Evolutionary conservation across 345 rosid species (phyloP), one percentile per base, ranked within the genome.

Genomic region (Aethionema arabicum): DNA sequence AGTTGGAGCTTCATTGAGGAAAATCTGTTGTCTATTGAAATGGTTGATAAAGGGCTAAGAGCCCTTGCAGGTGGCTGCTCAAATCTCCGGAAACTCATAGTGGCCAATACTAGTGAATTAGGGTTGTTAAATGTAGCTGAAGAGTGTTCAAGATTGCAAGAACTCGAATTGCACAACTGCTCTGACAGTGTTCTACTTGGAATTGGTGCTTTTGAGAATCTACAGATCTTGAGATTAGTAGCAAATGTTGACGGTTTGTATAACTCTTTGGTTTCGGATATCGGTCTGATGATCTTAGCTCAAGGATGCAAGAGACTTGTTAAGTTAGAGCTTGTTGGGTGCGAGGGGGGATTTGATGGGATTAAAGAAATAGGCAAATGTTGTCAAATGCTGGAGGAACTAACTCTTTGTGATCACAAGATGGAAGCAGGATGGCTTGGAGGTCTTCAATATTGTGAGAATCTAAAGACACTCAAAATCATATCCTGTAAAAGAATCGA

Each of bases 391-490:
- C 86, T 90, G 2, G 99, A 90, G 78, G 98, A 95, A 48, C 74
- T 95, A 70, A 77, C 84, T 12, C 57, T 95, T 55, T 74, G 66
- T 65, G 88, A 90, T 85, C 98, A 95, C 65, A 74, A 83, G 74
- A 88, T 95, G 99, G 98, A 86, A 50, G 81, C 76, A 31, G 98
- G 99, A 1, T 95, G 99, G 99, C 45, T 90, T 78, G 85, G 80
- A 33, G 99, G 82, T 11, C 83, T 95, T 46, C 67, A 81, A 0
- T 95, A 83, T 47, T 90, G 95, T 31, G 91, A 78, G 72, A 95
- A 95, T 80, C 73, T 95, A 78, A 95, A 95, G 80, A 88, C 88
- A 40, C 70, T 95, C 76, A 88, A 72, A 77, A 60, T 95, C 11
- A 67, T 73, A 52, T 86, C 89, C 2, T 90, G 99, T 76, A 83